These are phyloP conservation scores for Beauveria sp. DNA, from an alignment of 2,329 filamentous ascomycete genomes.

Conservation along the genomic window DNA sequence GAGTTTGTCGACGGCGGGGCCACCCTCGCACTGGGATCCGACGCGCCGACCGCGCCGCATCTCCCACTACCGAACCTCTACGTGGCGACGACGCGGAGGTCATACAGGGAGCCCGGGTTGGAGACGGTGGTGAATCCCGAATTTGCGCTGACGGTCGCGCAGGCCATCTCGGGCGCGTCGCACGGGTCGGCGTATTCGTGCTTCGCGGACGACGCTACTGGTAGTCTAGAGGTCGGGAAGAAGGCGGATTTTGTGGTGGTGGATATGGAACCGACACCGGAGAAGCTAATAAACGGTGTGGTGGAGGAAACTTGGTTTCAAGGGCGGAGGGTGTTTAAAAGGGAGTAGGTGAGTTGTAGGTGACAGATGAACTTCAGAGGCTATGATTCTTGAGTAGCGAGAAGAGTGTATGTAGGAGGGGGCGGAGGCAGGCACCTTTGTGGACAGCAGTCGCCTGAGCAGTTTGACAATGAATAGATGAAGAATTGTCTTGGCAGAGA, in stretches of 20 bases:
- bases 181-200: constrained; percentile 49
- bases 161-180: constrained; percentile 47
- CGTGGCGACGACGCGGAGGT: constrained; percentile 47
- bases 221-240: constrained; percentile 43
- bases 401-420: too few species aligned
- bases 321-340: constrained; percentile 33
- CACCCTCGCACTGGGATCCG: constrained; percentile 43
- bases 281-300: constrained; percentile 36
- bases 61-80: constrained; percentile 44
- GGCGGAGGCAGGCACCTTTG: too few species aligned
- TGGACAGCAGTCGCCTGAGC: too few species aligned
- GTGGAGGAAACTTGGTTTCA: constrained; percentile 48
- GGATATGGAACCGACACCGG: constrained; percentile 42
- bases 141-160: constrained; percentile 44
- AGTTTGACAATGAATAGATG: too few species aligned
- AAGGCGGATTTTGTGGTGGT: constrained; percentile 50
- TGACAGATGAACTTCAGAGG: too few species aligned
- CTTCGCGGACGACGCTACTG: constrained; percentile 48
- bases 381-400: too few species aligned
- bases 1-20: constrained; percentile 48
- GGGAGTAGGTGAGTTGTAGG: neutral
- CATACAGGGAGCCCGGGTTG: constrained; percentile 39
- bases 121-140: constrained; percentile 41
- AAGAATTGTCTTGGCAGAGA: too few species aligned
- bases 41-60: constrained; percentile 48